These are phyloP conservation scores for Sordaria brevicollis DNA, from an alignment of 495 filamentous ascomycete genomes.

Conservation along the genomic window DNA sequence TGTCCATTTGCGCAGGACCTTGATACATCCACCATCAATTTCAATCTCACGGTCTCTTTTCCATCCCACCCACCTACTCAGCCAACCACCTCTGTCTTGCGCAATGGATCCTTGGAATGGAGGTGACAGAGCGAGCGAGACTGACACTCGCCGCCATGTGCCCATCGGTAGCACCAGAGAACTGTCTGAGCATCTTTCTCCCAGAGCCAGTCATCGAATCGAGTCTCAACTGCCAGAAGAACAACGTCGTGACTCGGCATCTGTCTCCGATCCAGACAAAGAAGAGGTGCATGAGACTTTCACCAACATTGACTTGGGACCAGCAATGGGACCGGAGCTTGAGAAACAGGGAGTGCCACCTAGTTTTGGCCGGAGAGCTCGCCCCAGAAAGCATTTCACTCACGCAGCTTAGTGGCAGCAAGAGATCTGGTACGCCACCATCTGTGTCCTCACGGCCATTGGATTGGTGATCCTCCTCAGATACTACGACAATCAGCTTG, in stretches of 20 bases:
- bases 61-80: not conserved
- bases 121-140: not conserved
- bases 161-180: not conserved
- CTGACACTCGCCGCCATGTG: not conserved
- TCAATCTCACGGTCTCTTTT: not conserved
- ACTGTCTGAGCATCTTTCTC: not conserved
- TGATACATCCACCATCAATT: not conserved
- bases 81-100: not conserved
- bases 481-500: slow-evolving; percentile 16
- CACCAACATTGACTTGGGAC: not conserved
- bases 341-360: not conserved
- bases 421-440: slow-evolving; percentile 22
- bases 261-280: not conserved
- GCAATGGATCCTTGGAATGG: not conserved
- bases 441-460: slow-evolving; percentile 15
- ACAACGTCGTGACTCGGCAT: not conserved
- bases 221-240: not conserved
- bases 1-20: not conserved
- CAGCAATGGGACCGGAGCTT: not conserved
- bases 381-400: not conserved
- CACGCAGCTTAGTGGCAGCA: slow-evolving; percentile 24
- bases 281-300: not conserved
- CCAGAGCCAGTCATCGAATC: not conserved
- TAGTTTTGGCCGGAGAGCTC: not conserved
- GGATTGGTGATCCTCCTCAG: slow-evolving; percentile 15